Evolutionary conservation across 129 eudicot species (phyloP).

Genomic region (Chrysanthemum seticuspe): DNA sequence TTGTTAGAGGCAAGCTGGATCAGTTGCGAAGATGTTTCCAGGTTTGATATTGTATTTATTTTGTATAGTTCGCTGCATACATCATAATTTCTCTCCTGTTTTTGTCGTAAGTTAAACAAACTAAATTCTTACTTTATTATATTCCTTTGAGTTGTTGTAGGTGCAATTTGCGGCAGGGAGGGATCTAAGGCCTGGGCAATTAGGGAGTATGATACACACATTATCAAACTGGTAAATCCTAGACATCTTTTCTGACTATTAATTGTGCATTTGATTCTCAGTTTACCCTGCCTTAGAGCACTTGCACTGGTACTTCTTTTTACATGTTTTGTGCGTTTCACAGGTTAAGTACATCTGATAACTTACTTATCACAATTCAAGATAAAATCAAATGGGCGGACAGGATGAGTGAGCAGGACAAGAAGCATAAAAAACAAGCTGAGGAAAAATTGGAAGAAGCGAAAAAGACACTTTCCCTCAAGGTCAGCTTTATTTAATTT

Average conservation of each 20-base stretch:
- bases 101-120: background rate
- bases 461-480: slow-evolving; percentile 70
- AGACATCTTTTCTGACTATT: slow-evolving; percentile 1
- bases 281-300: background rate
- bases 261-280: slow-evolving; percentile 3
- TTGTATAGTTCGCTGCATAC: background rate
- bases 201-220: slow-evolving; percentile 75
- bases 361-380: slow-evolving; percentile 70
- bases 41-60: slow-evolving; percentile 36
- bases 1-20: slow-evolving; percentile 89
- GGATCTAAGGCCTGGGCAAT: slow-evolving; percentile 79
- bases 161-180: slow-evolving; percentile 98
- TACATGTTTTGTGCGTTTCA: slow-evolving; percentile 21
- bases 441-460: slow-evolving; percentile 70
- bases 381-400: slow-evolving; percentile 96
- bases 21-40: slow-evolving; percentile 83
- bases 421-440: slow-evolving; percentile 70
- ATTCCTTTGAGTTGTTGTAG: slow-evolving; percentile 33
- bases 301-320: background rate
- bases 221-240: slow-evolving; percentile 59
- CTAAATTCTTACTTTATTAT: slow-evolving; percentile 8
- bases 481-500: slow-evolving; percentile 54
- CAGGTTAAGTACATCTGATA: slow-evolving; percentile 82
- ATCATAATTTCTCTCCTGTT: background rate
- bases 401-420: slow-evolving; percentile 73